A percentile compares a stretch with the other conserved stretches of the same genome.
Evolutionary conservation across 345 rosid genomes (phyloP).

Genomic region (Pistacia integerrima): DNA sequence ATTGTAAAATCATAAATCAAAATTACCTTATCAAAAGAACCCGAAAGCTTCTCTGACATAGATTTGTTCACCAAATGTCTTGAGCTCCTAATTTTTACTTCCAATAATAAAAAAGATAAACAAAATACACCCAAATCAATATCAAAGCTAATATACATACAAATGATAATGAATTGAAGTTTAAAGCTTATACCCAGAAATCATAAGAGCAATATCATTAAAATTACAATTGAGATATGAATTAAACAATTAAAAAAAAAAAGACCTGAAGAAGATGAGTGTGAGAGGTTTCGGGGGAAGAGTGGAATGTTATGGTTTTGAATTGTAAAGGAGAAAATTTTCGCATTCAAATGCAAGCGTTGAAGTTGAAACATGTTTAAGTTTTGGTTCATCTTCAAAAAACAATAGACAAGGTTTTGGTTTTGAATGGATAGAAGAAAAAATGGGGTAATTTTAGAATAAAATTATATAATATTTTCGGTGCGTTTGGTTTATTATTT

Average conservation of each 20-base stretch:
- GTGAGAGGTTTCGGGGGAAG: conserved; percentile 15
- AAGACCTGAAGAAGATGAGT: background rate
- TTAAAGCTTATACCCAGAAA: conserved; percentile 31
- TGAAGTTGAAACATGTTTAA: conserved; percentile 5
- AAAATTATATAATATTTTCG: no score
- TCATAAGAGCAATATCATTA: background rate
- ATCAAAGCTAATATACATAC: background rate
- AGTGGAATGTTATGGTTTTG: conserved; percentile 16
- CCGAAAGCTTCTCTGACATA: conserved; percentile 44
- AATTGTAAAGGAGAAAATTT: background rate
- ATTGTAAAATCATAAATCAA: background rate
- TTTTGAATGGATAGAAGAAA: no score
- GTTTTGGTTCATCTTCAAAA: conserved; percentile 14
- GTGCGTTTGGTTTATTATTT: no score
- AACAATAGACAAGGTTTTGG: background rate
- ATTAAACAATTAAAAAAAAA: background rate
- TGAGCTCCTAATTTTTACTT: conserved; percentile 34
- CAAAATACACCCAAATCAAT: background rate
- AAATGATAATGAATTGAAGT: background rate
- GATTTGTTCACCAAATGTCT: conserved; percentile 41
- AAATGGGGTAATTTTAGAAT: no score
- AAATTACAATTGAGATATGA: background rate
- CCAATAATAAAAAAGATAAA: background rate
- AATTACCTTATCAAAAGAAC: conserved; percentile 42
- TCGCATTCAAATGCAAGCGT: conserved; percentile 7